These are phyloP conservation scores for Penicillium pancosmium DNA, from an alignment of 495 filamentous ascomycete species.

Conservation along the genomic window DNA sequence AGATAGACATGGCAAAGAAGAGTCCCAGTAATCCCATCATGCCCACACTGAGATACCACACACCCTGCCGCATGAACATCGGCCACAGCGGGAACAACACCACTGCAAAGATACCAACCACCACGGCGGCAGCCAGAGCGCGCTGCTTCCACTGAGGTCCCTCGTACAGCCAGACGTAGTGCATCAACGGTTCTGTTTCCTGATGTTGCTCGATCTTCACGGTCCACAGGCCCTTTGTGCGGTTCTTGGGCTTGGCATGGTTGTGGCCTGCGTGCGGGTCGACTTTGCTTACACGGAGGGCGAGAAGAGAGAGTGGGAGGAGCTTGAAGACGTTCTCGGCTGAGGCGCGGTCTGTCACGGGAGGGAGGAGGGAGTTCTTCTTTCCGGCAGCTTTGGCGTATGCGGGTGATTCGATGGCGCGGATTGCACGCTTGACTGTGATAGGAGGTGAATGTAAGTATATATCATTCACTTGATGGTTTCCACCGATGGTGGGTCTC, in stretches of 20 bases:
- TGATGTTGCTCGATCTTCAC: constrained; percentile 97
- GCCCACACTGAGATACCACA: constrained; percentile 97
- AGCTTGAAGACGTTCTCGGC: constrained; percentile 94
- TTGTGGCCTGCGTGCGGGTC: constrained; percentile 74
- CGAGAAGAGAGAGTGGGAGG: constrained; percentile 92
- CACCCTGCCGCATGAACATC: constrained; percentile 82
- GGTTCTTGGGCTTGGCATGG: constrained; percentile 79
- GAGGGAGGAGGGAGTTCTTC: constrained; percentile 88
- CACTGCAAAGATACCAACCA: constrained; percentile 79
- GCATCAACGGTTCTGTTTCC: constrained; percentile 83
- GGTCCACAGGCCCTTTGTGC: constrained; percentile 93
- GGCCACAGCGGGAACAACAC: constrained; percentile 99
- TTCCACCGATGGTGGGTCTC: neutral
- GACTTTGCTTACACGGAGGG: constrained; percentile 83
- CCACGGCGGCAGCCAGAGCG: constrained; percentile 80
- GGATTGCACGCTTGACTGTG: constrained; percentile 93
- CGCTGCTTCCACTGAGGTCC: constrained; percentile 92
- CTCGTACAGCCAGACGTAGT: constrained; percentile 98
- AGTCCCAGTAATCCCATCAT: constrained; percentile 89
- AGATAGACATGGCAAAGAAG: constrained; percentile 98
- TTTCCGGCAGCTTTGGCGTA: constrained; percentile 79
- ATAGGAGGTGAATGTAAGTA: neutral
- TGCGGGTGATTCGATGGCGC: constrained; percentile 84
- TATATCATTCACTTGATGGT: neutral
- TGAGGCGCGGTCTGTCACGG: constrained; percentile 80